phyloP scores from a whole-genome alignment of 768 basidiomycete species.

The Amyloporia xantha region DNA sequence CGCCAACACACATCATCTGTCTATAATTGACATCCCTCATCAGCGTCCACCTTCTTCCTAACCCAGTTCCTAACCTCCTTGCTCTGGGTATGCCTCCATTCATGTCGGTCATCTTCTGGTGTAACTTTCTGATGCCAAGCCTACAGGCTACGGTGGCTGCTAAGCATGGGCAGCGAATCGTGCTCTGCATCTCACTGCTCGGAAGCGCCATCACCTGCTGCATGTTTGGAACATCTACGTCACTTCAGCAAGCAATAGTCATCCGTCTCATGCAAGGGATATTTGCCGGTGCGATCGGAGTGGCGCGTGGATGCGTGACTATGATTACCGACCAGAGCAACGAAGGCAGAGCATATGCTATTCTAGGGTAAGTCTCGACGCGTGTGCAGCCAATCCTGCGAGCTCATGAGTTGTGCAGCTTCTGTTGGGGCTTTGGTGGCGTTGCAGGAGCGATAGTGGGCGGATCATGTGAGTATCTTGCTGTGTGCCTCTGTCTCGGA shows the following conservation, averaged over 20 bases:
- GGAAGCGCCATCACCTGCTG: conserved; percentile 79
- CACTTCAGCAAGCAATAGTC: conserved; percentile 73
- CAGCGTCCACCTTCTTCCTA: conserved; percentile 83
- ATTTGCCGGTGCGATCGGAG: conserved; percentile 91
- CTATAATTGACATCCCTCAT: not conserved
- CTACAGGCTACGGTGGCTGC: conserved; percentile 85
- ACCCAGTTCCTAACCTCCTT: conserved; percentile 95
- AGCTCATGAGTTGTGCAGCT: conserved; percentile 35
- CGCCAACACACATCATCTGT: not conserved
- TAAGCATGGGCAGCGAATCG: conserved; percentile 79
- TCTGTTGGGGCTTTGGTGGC: conserved; percentile 97
- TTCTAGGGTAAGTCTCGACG: conserved; percentile 56
- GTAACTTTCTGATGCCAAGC: no score
- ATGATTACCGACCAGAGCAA: conserved; percentile 88
- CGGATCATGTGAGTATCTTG: conserved; percentile 57
- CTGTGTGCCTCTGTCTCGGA: not conserved
- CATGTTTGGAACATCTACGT: conserved; percentile 70
- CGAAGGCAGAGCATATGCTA: conserved; percentile 91
- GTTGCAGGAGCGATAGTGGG: conserved; percentile 85
- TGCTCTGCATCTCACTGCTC: conserved; percentile 77
- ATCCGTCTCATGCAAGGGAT: conserved; percentile 88
- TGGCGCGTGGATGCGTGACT: conserved; percentile 82
- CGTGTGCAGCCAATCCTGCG: not conserved
- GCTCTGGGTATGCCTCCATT: conserved; percentile 62
- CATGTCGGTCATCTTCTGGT: not conserved